Conservation (phyloP, 169 alveolate species). For the Plasmodium gaboni region DNA sequence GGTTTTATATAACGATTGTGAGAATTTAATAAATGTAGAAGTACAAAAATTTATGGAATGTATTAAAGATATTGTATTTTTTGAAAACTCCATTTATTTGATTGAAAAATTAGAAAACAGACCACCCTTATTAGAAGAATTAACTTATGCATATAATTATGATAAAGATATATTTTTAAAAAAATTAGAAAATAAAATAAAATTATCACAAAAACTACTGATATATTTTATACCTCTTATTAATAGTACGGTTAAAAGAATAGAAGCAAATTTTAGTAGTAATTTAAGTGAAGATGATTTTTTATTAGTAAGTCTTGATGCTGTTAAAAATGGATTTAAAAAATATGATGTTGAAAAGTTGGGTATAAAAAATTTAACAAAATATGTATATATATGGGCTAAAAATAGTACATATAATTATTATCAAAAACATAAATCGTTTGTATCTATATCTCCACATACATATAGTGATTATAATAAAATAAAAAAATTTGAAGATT, state of each 20-base stretch:
- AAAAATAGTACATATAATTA: constrained; percentile 75
- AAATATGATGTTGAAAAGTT: constrained; percentile 72
- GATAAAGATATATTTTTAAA: constrained; percentile 32
- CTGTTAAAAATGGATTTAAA: constrained; percentile 75
- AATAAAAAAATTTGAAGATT: constrained; percentile 58
- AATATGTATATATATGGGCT: constrained; percentile 74
- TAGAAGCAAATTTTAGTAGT: constrained; percentile 62
- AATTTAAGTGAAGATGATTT: constrained; percentile 76
- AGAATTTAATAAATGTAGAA: constrained; percentile 47
- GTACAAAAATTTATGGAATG: constrained; percentile 65
- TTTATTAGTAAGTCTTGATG: constrained; percentile 65
- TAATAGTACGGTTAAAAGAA: constrained; percentile 33
- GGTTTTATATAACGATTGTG: constrained; percentile 49
- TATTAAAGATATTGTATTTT: constrained; percentile 63
- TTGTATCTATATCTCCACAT: constrained; percentile 57
- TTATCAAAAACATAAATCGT: constrained; percentile 72
- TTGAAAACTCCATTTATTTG: constrained; percentile 72
- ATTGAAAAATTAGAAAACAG: constrained; percentile 63
- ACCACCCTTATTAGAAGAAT: constrained; percentile 72
- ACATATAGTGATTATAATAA: constrained; percentile 68
- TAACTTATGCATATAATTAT: constrained; percentile 49
- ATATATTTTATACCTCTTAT: constrained; percentile 70
- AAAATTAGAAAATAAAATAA: constrained; percentile 49
- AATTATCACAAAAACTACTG: constrained; percentile 41
- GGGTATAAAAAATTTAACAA: constrained; percentile 69